These are phyloP conservation scores for Cytospora piceicola DNA, from an alignment of 2,329 filamentous ascomycete species.

Conservation along the genomic window DNA sequence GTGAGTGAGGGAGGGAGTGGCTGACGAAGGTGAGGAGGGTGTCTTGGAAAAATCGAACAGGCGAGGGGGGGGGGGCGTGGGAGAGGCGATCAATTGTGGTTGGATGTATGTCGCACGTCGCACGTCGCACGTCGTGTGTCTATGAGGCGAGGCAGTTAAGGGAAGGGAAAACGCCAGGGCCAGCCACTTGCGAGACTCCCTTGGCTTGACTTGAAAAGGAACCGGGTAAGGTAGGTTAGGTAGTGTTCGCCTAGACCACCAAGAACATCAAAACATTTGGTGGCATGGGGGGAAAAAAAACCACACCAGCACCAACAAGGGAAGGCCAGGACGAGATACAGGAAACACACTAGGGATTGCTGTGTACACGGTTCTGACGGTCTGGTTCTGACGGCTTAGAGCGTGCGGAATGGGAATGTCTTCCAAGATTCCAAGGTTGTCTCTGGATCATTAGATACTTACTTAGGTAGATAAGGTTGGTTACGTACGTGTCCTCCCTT, in stretches of 20 bases:
- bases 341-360: no score
- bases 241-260: not conserved
- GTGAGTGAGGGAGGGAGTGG: not conserved
- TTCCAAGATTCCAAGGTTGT: no score
- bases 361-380: no score
- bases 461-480: no score
- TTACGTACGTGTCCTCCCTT: not conserved
- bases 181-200: slow-evolving; percentile 2
- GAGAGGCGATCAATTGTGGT: no score
- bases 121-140: not conserved
- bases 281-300: no score
- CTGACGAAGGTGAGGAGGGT: not conserved
- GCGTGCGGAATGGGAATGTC: not conserved
- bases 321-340: not conserved
- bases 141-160: no score
- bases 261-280: not conserved
- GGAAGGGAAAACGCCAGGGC: not conserved
- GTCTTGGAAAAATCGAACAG: not conserved
- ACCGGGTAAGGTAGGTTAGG: no score
- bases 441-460: not conserved
- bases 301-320: not conserved
- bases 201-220: not conserved
- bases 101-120: no score
- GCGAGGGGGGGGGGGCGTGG: not conserved
- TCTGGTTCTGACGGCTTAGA: not conserved